Percentiles rank a stretch among this genome's conserved stretches.
Conservation (phyloP, 2,329 filamentous ascomycete genomes). For the Trichoderma guizhouense region DNA sequence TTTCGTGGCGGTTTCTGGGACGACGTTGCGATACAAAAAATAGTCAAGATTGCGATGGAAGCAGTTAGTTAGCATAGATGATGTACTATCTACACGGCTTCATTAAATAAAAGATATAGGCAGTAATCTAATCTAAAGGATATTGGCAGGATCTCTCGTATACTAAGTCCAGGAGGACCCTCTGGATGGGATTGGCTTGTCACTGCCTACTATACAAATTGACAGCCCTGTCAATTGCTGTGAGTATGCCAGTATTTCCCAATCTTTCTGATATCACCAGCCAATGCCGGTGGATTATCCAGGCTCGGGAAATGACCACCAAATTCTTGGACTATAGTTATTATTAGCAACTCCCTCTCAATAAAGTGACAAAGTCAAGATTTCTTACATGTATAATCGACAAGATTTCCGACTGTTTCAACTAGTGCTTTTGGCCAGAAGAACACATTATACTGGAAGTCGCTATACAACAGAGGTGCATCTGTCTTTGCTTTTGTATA, state of each 20-base stretch:
- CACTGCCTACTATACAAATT: accelerated
- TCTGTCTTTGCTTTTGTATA: background rate
- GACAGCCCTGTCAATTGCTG: background rate
- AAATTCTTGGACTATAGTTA: background rate
- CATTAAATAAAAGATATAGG: background rate
- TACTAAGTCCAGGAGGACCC: background rate
- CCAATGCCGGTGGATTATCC: background rate
- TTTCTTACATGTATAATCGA: background rate
- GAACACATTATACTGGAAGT: background rate
- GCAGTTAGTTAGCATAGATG: background rate
- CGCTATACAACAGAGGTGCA: background rate
- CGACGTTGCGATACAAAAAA: background rate
- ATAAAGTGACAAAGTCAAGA: background rate
- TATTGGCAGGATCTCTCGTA: background rate
- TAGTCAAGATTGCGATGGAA: background rate
- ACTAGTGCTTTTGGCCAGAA: background rate
- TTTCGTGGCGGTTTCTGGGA: background rate
- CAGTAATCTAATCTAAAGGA: accelerated
- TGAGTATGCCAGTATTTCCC: background rate
- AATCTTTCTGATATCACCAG: background rate
- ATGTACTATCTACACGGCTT: background rate
- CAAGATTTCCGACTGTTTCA: background rate
- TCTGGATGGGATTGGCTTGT: accelerated
- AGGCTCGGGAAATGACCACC: background rate
- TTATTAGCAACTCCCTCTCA: background rate